Conservation (phyloP, 805 yeast species). For the Yamadazyma philogaea region DNA sequence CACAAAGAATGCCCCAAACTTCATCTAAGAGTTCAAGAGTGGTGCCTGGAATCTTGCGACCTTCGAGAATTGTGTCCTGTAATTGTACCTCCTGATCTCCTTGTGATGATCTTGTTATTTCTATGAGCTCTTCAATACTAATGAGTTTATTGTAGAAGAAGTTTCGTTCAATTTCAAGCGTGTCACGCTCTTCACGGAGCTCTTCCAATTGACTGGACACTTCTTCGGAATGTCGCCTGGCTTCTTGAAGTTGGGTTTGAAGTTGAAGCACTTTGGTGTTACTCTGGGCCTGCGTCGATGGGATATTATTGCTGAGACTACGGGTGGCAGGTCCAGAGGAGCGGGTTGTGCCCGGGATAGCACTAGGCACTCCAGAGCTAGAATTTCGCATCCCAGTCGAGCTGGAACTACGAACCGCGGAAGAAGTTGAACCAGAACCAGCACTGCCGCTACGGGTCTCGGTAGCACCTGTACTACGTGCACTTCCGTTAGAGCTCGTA, state of each 20-base stretch:
- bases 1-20: slow-evolving; percentile 72
- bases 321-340: neutral
- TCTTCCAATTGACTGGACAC: slow-evolving; percentile 55
- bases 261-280: slow-evolving; percentile 15
- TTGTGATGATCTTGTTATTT: slow-evolving; percentile 40
- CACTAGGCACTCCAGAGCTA: neutral
- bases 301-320: neutral
- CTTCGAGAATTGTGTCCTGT: neutral
- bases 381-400: neutral
- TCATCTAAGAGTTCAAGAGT: slow-evolving; percentile 38
- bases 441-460: slow-evolving; percentile 4
- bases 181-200: slow-evolving; percentile 56
- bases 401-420: neutral
- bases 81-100: slow-evolving; percentile 7
- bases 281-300: neutral
- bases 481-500: neutral
- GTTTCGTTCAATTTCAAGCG: slow-evolving; percentile 77
- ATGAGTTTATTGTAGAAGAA: slow-evolving; percentile 87
- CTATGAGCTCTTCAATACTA: slow-evolving; percentile 80
- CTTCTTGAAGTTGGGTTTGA: slow-evolving; percentile 32
- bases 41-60: neutral
- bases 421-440: neutral
- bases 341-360: neutral
- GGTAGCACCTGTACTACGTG: neutral
- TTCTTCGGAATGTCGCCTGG: slow-evolving; percentile 37